phyloP scores from a whole-genome alignment of 2,329 filamentous ascomycete genomes.

The Aureobasidium sp. region DNA sequence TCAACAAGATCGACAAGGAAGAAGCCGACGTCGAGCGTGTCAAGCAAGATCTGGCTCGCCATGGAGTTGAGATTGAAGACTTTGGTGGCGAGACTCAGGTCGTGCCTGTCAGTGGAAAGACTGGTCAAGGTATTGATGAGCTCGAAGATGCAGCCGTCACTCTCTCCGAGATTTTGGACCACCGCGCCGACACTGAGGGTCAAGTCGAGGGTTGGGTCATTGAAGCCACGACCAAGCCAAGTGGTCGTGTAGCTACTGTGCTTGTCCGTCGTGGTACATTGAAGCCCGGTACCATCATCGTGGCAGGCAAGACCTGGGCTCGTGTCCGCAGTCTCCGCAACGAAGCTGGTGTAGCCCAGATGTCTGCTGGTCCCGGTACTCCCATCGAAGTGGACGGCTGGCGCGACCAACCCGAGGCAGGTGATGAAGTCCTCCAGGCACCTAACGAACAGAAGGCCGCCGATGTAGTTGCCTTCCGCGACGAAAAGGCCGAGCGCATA shows the following conservation, averaged over 20 bases:
- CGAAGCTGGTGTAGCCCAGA: conserved; percentile 66
- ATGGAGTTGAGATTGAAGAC: conserved; percentile 89
- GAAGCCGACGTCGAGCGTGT: conserved; percentile 73
- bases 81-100: conserved; percentile 91
- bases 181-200: conserved; percentile 69
- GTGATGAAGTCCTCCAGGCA: conserved; percentile 80
- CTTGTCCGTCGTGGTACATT: conserved; percentile 84
- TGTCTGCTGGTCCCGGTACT: conserved; percentile 73
- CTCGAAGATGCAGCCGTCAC: conserved; percentile 85
- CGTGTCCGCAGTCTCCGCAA: conserved; percentile 77
- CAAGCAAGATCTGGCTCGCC: conserved; percentile 73
- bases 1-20: conserved; percentile 93
- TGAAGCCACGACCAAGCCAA: conserved; percentile 78
- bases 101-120: conserved; percentile 86
- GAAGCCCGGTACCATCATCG: conserved; percentile 68
- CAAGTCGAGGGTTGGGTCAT: conserved; percentile 88
- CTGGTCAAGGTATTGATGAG: conserved; percentile 81
- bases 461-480: conserved; percentile 66
- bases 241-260: conserved; percentile 79
- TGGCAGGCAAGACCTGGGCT: conserved; percentile 83
- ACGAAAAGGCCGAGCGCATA: conserved; percentile 62
- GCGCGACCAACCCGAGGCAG: conserved; percentile 77
- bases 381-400: conserved; percentile 94
- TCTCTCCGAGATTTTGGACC: conserved; percentile 81
- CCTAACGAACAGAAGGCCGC: conserved; percentile 70